Percentiles rank a stretch among this genome's conserved stretches.
These are phyloP conservation scores for Picochlorum sp. DNA, from an alignment of 139 green algal species.

Conservation along the genomic window DNA sequence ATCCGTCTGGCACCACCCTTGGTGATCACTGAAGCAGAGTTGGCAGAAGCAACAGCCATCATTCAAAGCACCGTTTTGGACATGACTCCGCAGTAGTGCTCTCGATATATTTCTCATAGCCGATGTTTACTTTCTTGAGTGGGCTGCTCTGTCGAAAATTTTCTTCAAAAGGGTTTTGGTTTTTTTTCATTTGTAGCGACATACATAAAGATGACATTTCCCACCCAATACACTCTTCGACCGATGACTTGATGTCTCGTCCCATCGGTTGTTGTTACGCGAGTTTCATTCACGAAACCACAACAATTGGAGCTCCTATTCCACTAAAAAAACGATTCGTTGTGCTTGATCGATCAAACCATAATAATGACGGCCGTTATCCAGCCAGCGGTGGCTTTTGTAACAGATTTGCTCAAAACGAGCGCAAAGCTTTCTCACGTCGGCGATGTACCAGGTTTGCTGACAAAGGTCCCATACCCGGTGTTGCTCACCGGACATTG, in stretches of 20 bases:
- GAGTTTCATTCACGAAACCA: no score
- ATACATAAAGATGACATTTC: no score
- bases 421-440: not conserved
- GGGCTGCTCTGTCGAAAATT: no score
- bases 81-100: not conserved
- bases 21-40: slow-evolving; percentile 65
- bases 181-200: no score
- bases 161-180: no score
- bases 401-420: not conserved
- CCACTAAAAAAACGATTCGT: no score
- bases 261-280: no score
- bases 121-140: no score
- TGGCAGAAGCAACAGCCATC: slow-evolving; percentile 62
- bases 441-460: not conserved
- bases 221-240: no score
- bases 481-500: slow-evolving; percentile 8
- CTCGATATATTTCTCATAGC: no score
- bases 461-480: not conserved
- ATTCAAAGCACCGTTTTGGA: slow-evolving; percentile 33
- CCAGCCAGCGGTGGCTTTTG: not conserved
- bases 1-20: slow-evolving; percentile 84
- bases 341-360: not conserved
- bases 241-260: no score
- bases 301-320: no score
- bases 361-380: slow-evolving; percentile 1